Base-by-base conservation (phyloP, 192 early-diverging fungal genomes). In the Coemansia sp. region DNA sequence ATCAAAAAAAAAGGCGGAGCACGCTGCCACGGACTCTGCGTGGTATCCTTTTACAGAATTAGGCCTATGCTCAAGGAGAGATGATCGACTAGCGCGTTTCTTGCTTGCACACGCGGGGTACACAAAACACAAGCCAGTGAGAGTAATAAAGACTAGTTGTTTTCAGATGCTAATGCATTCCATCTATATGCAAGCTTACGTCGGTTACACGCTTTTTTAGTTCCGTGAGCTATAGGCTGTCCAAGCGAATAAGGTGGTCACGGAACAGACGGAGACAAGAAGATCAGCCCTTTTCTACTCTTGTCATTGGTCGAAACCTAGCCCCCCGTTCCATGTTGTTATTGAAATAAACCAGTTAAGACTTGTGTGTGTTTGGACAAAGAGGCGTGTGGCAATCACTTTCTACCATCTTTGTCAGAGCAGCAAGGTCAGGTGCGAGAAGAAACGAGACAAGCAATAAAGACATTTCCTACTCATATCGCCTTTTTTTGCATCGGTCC, bases 131-230 rank as follows among this genome's bases (percentile, higher is more conserved):
- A 33, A 51, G 8, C 5, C 12, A 54, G 49, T 22, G 24, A 54
- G 27, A 57, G 54, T 9, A 10, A 31, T 29, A 57, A 57, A 16
- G 27, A 5, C 31, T 2, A 24, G 7, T 15, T n/a, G 10, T 60
- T 57, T 57, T 60, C 57, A 60, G 57, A n/a, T 60, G 57, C 18
- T 34, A 31, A 18, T 60, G 33, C 57, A 60, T 60, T 60, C 27
- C 15, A 60, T 60, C 57, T 31, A 18, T 31, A 15, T 15, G 10
- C 16, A 33, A 24, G 27, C 8, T 57, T 57, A 57, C 54, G 27
- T 60, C 13, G 15, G 29, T 34, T 13, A 18, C 31, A 33, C 57
- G 6, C 31, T 18, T 15, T 5, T 15, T 9, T 20, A 51, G 49
- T 22, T 51, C 49, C 49, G 49, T 7, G 49, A 20, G 49, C 20